phyloP scores from a whole-genome alignment of 371 early-diverging fungal species.

The Mortierella sp. region DNA sequence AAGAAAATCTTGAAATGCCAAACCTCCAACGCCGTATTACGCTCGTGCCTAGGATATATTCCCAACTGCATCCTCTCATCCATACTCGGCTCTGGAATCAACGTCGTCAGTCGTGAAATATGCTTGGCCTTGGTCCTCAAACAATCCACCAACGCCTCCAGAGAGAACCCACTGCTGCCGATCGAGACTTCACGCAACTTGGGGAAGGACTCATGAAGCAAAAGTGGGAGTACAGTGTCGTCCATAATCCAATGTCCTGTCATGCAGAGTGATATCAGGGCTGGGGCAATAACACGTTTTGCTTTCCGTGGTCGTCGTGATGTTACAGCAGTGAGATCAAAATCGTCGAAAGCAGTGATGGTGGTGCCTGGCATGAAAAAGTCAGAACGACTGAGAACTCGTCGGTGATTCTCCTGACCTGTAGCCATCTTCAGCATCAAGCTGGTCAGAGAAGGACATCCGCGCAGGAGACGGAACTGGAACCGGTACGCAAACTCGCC shows the following conservation, averaged over 20 bases:
- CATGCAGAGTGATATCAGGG: not conserved
- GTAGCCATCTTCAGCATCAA: not conserved
- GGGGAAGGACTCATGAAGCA: not conserved
- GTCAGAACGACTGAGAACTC: not conserved
- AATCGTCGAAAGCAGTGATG: not conserved
- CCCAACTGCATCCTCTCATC: not conserved
- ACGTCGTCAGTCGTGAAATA: not conserved
- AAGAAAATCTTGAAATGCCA: not conserved
- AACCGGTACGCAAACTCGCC: conserved; percentile 1
- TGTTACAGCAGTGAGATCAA: not conserved
- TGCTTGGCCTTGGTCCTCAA: not conserved
- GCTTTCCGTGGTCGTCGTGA: not conserved
- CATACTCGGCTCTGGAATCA: not conserved
- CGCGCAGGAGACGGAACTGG: not conserved
- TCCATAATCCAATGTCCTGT: not conserved
- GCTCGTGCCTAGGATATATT: not conserved
- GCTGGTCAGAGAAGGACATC: not conserved
- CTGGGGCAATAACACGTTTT: not conserved
- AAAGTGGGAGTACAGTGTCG: not conserved
- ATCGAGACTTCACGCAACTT: not conserved
- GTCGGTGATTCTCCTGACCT: not conserved
- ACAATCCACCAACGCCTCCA: not conserved
- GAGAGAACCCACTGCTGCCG: not conserved
- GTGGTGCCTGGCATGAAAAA: not conserved
- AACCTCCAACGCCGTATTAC: not conserved